Percentiles rank a stretch among this genome's conserved stretches.
phyloP scores from a whole-genome alignment of 2,329 filamentous ascomycete species.

The Colletotrichum cereale region DNA sequence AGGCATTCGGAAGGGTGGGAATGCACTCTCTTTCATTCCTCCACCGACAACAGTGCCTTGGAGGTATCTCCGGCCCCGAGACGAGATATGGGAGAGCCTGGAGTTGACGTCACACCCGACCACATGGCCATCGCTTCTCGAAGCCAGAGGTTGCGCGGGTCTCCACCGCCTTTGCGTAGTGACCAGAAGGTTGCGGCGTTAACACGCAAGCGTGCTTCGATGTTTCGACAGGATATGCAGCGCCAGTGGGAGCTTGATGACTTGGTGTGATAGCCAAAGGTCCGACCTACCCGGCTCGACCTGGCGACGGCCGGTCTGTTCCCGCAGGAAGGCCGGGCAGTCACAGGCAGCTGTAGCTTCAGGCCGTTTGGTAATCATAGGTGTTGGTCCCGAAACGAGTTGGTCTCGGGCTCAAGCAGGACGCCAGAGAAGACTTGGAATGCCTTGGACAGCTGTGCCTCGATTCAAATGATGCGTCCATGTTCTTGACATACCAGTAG shows the following conservation, averaged over 20 bases:
- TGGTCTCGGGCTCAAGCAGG: neutral
- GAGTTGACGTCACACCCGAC: slow-evolving; percentile 16
- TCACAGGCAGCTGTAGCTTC: neutral
- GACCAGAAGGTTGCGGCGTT: neutral
- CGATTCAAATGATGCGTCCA: neutral
- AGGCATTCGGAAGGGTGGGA: neutral
- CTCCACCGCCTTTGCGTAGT: neutral
- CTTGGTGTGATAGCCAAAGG: neutral
- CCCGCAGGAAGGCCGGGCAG: slow-evolving; percentile 18
- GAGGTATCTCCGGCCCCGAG: slow-evolving; percentile 18
- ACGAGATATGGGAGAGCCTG: slow-evolving; percentile 27
- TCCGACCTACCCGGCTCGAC: neutral
- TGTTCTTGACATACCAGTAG: neutral
- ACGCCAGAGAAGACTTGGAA: neutral
- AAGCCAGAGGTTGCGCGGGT: neutral
- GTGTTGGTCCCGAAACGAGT: neutral
- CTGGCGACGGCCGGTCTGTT: neutral
- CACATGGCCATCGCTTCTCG: slow-evolving; percentile 4
- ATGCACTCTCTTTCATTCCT: slow-evolving; percentile 8
- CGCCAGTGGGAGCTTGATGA: neutral
- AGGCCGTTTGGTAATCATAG: slow-evolving; percentile 5
- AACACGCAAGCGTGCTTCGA: neutral
- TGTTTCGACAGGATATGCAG: neutral
- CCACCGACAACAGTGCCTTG: neutral
- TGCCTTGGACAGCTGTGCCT: neutral